phyloP scores from a whole-genome alignment of 2,329 filamentous ascomycete species.

The Pseudogymnoascus sp. region DNA sequence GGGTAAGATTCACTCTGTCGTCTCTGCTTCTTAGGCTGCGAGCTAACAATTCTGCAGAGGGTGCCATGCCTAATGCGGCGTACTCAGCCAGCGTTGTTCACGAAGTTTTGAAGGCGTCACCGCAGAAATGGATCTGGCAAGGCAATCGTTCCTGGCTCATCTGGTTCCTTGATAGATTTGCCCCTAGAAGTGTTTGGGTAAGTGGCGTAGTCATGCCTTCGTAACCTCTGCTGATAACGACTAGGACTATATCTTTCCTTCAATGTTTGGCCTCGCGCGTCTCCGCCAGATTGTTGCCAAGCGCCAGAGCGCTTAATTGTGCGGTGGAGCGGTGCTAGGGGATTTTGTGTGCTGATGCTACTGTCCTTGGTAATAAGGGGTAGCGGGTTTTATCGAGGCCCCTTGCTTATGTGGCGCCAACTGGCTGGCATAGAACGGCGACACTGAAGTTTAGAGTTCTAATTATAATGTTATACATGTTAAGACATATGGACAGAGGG shows the following conservation, averaged over 20 bases:
- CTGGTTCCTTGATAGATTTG: constrained; percentile 1
- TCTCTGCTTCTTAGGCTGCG: not conserved
- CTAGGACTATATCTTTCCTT: constrained; percentile 8
- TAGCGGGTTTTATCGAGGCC: no score
- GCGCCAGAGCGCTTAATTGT: not conserved
- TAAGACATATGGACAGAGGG: not conserved
- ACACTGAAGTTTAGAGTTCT: not conserved
- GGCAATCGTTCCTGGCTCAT: constrained; percentile 7
- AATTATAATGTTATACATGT: not conserved
- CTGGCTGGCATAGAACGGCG: not conserved
- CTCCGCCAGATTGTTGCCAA: not conserved
- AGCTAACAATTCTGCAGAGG: not conserved
- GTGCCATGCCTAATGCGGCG: constrained; percentile 14
- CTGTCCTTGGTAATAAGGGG: no score
- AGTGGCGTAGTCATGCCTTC: not conserved
- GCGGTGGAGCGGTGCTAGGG: not conserved
- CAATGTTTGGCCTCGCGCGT: constrained; percentile 1
- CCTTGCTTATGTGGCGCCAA: no score
- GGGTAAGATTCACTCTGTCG: not conserved
- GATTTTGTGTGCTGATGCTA: not conserved
- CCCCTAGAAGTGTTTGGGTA: not conserved
- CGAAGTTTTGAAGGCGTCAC: constrained; percentile 14
- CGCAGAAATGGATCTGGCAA: constrained; percentile 21
- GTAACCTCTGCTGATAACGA: not conserved
- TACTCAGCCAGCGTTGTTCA: constrained; percentile 20